These are phyloP conservation scores for Boletus edulis DNA, from an alignment of 768 basidiomycete species.

Conservation along the genomic window DNA sequence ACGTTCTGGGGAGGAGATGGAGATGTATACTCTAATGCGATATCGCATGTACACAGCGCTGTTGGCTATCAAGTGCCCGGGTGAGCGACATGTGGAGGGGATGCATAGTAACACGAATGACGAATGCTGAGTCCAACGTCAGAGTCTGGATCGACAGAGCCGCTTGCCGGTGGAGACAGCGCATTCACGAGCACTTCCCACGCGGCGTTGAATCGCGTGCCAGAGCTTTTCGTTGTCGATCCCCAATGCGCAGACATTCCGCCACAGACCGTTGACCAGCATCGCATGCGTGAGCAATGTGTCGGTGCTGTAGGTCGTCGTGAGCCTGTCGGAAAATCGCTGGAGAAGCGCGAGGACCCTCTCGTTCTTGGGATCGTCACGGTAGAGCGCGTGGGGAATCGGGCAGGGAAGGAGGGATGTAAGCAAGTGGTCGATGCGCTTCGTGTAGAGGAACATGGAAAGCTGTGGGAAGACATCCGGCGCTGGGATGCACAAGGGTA, in stretches of 20 bases:
- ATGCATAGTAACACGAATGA: no score
- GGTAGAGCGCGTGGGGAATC: slow-evolving; percentile 23
- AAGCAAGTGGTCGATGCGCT: slow-evolving; percentile 57
- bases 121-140: no score
- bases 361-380: slow-evolving; percentile 22
- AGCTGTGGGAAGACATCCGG: slow-evolving; percentile 66
- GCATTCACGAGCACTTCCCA: slow-evolving; percentile 47
- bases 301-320: slow-evolving; percentile 13
- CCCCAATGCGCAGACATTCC: slow-evolving; percentile 48
- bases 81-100: no score
- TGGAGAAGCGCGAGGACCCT: slow-evolving; percentile 9
- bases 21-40: no score
- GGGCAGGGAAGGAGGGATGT: slow-evolving; percentile 56
- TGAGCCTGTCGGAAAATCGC: slow-evolving; percentile 15
- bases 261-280: slow-evolving; percentile 47
- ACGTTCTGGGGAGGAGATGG: no score
- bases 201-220: slow-evolving; percentile 45
- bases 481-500: slow-evolving; percentile 69
- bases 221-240: slow-evolving; percentile 48
- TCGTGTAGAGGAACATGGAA: slow-evolving; percentile 66
- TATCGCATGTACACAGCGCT: no score
- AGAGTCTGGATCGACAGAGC: neutral
- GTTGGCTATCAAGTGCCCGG: no score
- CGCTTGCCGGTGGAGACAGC: slow-evolving; percentile 24
- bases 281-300: slow-evolving; percentile 36